Base-by-base conservation (phyloP, 495 filamentous ascomycete species). In the Alectoria sarmentosa region DNA sequence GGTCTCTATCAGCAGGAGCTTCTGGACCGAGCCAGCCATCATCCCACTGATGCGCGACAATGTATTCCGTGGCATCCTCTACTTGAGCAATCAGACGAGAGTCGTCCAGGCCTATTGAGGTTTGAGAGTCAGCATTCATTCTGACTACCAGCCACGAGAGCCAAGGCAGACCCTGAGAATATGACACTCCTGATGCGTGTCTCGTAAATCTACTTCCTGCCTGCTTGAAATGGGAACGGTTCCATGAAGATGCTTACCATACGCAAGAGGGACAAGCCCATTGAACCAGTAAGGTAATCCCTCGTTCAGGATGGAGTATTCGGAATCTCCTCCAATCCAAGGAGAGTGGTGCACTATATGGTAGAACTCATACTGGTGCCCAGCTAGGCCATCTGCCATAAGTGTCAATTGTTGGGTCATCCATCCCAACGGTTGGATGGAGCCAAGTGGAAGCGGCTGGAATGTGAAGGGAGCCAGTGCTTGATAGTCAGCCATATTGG, bases 11-110 rank as follows among this genome's bases (percentile, higher is more conserved):
- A 36, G 38, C 46, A 37, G 56, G 64, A 4, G 75, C 81, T 73
- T 87, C 85, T 0, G 82, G 82, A 3, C 85, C 84, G 38, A 88
- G 68, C 84, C 85, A 88, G 17, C 85, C 85, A 71, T 87, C 86
- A 1, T 66, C 67, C 60, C 78, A 75, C 58, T 86, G 82, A 56
- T 78, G 76, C 17, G 72, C 73, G 26, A 88, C 74, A 1, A 86
- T 75, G 63, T 80, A 77, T 58, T 82, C 75, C 26, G 81, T 66
- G 44, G 77, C 75, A 17, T 73, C 61, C 34, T 79, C 74, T 9
- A 84, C 79, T 63, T 89, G 84, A 1, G 42, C 67, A 67, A 85
- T 84, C n/a, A 88, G 71, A 21, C 82, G 69, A 1, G 72, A 63
- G 67, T 88, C 80, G 58, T 84, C 75, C 17, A 85, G 70, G 0